Conservation (phyloP, 2,329 filamentous ascomycete genomes). For the Claviceps sp. region DNA sequence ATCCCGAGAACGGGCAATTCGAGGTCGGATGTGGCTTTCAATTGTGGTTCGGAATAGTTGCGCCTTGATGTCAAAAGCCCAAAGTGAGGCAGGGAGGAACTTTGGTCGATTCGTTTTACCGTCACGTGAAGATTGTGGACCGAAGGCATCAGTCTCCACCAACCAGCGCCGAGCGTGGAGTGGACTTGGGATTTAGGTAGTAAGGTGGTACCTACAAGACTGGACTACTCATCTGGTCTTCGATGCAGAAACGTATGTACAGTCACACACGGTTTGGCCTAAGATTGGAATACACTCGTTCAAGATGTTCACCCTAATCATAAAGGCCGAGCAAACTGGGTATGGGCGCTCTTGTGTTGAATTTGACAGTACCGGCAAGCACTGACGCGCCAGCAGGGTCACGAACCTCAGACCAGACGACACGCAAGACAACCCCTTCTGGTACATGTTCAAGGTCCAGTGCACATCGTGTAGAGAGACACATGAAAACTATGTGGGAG, state of each 20-base stretch:
- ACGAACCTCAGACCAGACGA: conserved; percentile 81
- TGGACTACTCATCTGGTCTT: background rate
- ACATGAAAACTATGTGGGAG: conserved; percentile 73
- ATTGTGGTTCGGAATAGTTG: background rate
- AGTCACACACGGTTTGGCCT: background rate
- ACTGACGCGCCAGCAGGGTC: conserved; percentile 43
- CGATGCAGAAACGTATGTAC: background rate
- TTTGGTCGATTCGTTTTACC: background rate
- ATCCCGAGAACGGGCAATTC: background rate
- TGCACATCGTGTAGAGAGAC: conserved; percentile 94
- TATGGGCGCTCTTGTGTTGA: conserved; percentile 23
- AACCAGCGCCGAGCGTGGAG: background rate
- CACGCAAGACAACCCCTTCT: conserved; percentile 70
- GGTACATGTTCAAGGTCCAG: conserved; percentile 95
- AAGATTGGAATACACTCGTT: background rate
- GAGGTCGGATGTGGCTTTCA: background rate
- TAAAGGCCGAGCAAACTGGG: conserved; percentile 60
- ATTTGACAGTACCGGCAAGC: background rate
- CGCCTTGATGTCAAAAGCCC: background rate
- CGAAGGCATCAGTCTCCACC: background rate
- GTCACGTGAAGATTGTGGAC: background rate
- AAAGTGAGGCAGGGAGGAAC: background rate
- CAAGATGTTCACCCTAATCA: conserved; percentile 49
- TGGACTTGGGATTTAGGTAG: background rate
- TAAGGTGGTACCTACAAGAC: too few species aligned